phyloP scores from a whole-genome alignment of 225 moss, liverwort and hornwort species.

The Sphagnum contortum region DNA sequence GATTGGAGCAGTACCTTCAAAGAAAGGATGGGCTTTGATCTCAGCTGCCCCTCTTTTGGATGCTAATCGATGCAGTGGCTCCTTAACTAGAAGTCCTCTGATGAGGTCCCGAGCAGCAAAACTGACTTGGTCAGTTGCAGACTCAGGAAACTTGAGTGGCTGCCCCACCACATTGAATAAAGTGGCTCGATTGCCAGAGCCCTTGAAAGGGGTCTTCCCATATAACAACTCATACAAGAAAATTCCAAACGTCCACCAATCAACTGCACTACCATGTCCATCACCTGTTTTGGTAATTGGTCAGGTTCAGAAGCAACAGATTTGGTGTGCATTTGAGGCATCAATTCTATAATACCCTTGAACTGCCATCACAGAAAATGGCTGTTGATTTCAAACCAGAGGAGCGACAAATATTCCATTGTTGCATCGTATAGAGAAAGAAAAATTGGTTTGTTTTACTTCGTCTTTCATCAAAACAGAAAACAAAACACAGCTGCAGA shows the following conservation, averaged over 20 bases:
- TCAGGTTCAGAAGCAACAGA: no score
- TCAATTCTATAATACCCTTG: not conserved
- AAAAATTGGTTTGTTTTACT: no score
- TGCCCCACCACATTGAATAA: conserved; percentile 76
- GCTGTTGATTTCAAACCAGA: no score
- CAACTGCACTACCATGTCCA: conserved; percentile 91
- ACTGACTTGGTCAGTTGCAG: conserved; percentile 56
- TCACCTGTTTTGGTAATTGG: conserved; percentile 31
- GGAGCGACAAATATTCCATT: no score
- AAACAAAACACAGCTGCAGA: no score
- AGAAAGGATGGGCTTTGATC: no score
- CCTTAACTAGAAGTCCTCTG: conserved; percentile 78
- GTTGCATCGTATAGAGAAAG: no score
- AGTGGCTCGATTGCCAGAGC: conserved; percentile 79
- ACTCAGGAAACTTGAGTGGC: conserved; percentile 11
- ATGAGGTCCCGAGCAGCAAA: conserved; percentile 74
- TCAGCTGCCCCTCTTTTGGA: conserved; percentile 62
- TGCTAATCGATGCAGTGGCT: conserved; percentile 76
- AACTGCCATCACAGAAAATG: not conserved
- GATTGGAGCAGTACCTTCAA: no score
- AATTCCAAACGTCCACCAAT: conserved; percentile 99
- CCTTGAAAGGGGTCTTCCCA: conserved; percentile 90
- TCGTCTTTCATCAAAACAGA: no score
- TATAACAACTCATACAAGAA: conserved; percentile 86
- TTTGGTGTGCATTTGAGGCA: no score